Base-by-base conservation (phyloP, 2,329 filamentous ascomycete species). In the Diaporthe batatas region DNA sequence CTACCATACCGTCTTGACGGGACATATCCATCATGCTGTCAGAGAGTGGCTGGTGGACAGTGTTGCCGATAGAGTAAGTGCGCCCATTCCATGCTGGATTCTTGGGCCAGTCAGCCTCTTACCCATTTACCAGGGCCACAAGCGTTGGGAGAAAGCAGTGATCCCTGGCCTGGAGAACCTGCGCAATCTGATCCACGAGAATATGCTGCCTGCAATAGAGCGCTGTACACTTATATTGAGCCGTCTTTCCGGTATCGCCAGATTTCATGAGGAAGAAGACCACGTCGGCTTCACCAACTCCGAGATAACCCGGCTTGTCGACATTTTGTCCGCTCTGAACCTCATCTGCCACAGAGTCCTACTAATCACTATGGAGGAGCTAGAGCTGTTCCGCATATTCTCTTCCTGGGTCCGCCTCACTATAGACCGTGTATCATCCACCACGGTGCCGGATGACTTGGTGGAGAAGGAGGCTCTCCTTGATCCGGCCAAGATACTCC, bases 61-160 rank as follows among this genome's bases (percentile, higher is more conserved):
- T 76, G 84, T 98, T 39, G 90, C 91, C 10, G 94, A 97, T 79
- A 86, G 94, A 75, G 94, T 95, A 85, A 78, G 89, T 81, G 39
- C 12, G 7, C 29, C 29, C 39, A 8, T 21, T 23, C 3, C 29
- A 44, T 68, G 1, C 65, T 29, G 39, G 57, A 29, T 49, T 55
- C 25, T 29, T 12, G 44, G n/a, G 21, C 23, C 7, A 39, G 53
- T 21, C 7, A 39, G 53, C 16, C 10, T 16, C 51, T 65, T 72
- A 25, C 72, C 14, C 5, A n/a, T 3, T 29, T 14, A 39, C 10
- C 32, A 96, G 92, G 95, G 95, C 0, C 94, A 97, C 78, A 98
- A 98, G 82, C 88, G 96, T 64, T 99, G 96, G 96, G 95, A 98
- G 75, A 97, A 96, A 79, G 92, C 93, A 7, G 93, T 97, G 2